Percentiles rank a stretch among this genome's conserved stretches.
phyloP scores from a whole-genome alignment of 495 filamentous ascomycete species.

The Parmelia sp. region DNA sequence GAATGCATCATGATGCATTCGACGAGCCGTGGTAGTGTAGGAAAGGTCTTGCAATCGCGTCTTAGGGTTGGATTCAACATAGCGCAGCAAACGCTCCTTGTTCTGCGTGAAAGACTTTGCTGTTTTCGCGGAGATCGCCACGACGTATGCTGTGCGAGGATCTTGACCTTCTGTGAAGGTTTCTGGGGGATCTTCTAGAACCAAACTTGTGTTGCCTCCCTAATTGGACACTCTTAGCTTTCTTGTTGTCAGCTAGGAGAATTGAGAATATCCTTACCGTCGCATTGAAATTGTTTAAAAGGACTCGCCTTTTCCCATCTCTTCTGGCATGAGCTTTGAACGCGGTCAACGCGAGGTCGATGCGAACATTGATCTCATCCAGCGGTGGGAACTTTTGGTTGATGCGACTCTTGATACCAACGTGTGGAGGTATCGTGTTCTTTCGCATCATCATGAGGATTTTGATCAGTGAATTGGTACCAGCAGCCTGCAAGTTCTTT shows the following conservation, averaged over 20 bases:
- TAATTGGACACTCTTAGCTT: background rate
- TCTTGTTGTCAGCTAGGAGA: background rate
- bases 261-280: background rate
- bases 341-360: slow-evolving; percentile 22
- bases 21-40: slow-evolving; percentile 38
- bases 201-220: slow-evolving; percentile 35
- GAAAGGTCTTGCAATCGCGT: slow-evolving; percentile 33
- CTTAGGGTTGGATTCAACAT: slow-evolving; percentile 30
- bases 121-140: slow-evolving; percentile 36
- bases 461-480: slow-evolving; percentile 34
- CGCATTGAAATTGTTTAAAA: slow-evolving; percentile 39
- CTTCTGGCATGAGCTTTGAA: slow-evolving; percentile 15
- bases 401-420: slow-evolving; percentile 27
- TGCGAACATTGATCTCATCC: slow-evolving; percentile 26
- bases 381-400: slow-evolving; percentile 27
- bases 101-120: slow-evolving; percentile 34
- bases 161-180: slow-evolving; percentile 21
- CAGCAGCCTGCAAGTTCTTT: slow-evolving; percentile 22
- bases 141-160: slow-evolving; percentile 27
- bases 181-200: slow-evolving; percentile 36
- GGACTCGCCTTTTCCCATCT: slow-evolving; percentile 25
- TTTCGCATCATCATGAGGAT: slow-evolving; percentile 36
- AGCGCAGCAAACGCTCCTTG: slow-evolving; percentile 30
- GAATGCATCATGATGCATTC: slow-evolving; percentile 33
- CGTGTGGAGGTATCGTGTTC: slow-evolving; percentile 34